Evolutionary conservation across 495 filamentous ascomycete genomes (phyloP).

Genomic region (Aspergillus baeticus): DNA sequence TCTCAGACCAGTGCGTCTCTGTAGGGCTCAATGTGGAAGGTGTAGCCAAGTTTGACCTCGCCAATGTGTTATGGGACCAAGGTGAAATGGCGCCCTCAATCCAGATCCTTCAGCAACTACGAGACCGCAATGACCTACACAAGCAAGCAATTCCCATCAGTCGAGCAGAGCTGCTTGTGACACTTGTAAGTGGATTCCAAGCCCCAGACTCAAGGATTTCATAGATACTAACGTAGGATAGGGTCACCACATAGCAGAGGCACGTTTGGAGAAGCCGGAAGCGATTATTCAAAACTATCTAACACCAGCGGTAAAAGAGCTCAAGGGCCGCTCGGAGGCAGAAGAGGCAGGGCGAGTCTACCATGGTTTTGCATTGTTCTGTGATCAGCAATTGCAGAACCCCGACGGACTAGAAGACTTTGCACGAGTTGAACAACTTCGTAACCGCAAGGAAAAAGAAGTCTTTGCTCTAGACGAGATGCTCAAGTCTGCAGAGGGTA

Average conservation of each 20-base stretch:
- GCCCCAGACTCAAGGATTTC: neutral
- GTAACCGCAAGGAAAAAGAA: conserved; percentile 77
- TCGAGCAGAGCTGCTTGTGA: conserved; percentile 78
- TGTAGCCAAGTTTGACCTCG: conserved; percentile 72
- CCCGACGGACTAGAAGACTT: conserved; percentile 82
- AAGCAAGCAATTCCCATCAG: conserved; percentile 73
- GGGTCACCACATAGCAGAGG: conserved; percentile 86
- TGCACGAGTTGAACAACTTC: conserved; percentile 73
- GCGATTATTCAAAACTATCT: conserved; percentile 83
- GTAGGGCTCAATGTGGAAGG: conserved; percentile 74
- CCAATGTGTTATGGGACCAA: conserved; percentile 91
- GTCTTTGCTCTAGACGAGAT: conserved; percentile 63
- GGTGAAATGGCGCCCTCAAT: conserved; percentile 92
- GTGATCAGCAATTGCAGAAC: conserved; percentile 88
- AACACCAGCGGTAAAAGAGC: conserved; percentile 73
- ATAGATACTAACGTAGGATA: conserved; percentile 28
- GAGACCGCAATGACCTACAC: conserved; percentile 58
- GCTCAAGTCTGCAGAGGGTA: conserved; percentile 48
- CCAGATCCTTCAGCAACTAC: conserved; percentile 75
- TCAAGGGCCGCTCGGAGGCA: conserved; percentile 66
- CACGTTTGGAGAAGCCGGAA: conserved; percentile 89
- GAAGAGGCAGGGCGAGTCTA: conserved; percentile 83
- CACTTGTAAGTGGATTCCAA: conserved; percentile 56
- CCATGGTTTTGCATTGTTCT: conserved; percentile 92
- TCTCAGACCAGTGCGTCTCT: conserved; percentile 63